Conservation (phyloP, 306 rosid genomes). For the Adenanthera pavonina region DNA sequence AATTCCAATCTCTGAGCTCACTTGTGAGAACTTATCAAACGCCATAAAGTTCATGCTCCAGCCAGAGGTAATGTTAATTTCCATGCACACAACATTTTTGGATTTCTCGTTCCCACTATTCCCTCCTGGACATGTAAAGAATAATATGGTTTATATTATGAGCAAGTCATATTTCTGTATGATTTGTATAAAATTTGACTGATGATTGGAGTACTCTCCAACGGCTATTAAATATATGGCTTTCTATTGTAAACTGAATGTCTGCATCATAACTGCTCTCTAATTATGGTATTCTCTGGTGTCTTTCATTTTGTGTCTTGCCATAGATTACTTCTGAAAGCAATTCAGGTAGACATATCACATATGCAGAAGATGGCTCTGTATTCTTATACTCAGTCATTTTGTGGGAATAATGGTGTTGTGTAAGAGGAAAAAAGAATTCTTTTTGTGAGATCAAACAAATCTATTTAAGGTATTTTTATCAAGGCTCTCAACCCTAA, state of each 20-base stretch:
- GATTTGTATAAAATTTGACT: background rate
- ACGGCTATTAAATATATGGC: background rate
- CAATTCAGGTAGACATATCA: background rate
- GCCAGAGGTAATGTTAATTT: constrained; percentile 68
- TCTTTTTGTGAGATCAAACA: background rate
- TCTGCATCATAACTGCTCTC: background rate
- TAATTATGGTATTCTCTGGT: background rate
- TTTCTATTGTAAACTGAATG: background rate
- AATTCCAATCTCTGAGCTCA: constrained; percentile 77
- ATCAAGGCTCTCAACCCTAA: background rate
- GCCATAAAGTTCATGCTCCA: constrained; percentile 92
- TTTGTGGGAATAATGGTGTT: background rate
- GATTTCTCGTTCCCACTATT: constrained; percentile 28
- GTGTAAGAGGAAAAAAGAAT: background rate
- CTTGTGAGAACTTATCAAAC: constrained; percentile 63
- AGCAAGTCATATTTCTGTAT: constrained; percentile 5
- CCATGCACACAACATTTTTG: constrained; percentile 4
- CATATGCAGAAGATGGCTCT: background rate
- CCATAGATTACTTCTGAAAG: background rate
- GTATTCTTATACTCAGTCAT: background rate
- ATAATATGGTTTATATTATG: background rate
- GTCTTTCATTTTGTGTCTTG: background rate
- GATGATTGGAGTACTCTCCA: constrained; percentile 8
- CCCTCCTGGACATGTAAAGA: background rate
- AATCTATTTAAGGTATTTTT: background rate